Base-by-base conservation (phyloP, 345 rosid genomes). In the Angophora floribunda region DNA sequence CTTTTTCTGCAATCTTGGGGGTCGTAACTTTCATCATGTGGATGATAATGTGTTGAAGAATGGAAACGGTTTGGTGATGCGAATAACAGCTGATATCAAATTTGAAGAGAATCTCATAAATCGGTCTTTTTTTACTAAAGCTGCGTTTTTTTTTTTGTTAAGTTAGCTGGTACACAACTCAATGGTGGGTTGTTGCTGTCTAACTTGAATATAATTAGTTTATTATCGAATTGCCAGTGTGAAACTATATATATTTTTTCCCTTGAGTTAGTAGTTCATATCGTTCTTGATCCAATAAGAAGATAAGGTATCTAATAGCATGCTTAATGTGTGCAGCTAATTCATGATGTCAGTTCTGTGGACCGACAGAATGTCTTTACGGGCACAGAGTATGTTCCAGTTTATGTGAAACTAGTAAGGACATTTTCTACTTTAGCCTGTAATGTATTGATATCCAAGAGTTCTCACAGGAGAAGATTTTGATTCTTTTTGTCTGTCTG, bases 331-430 rank as follows among this genome's bases (percentile, higher is more conserved):
- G 55, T 91, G 93, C 95, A 97, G 99, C 95, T 97, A 89, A 94
- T 97, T 86, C 96, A 93, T 87, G 99, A 97, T 89, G 96, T 94
- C 90, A 96, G 89, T 87, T 90, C 96, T 87, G 94, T 89, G 57
- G 96, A 94, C 85, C 95, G 89, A 19, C 94, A 87, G 61, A 93
- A 90, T 92, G 95, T 93, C 89, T 94, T 93, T 87, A 89, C 93
- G 2, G 94, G 93, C 90, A 90, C 91, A 86, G 91, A 92, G 88
- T 94, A 93, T 91, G 95, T 97, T 67, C 98, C 99, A 52, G 98
- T 96, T 88, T 97, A 94, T 89, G 91, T 95, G 79, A 92, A 93
- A 95, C 98, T 97, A 91, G 99, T 96, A 92, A 94, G 97, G 91
- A 50, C 89, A 88, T 89, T 52, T 65, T 63, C 88, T 24, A 17